Evolutionary conservation across 257 asterid species (phyloP).

Genomic region (Avicennia marina): DNA sequence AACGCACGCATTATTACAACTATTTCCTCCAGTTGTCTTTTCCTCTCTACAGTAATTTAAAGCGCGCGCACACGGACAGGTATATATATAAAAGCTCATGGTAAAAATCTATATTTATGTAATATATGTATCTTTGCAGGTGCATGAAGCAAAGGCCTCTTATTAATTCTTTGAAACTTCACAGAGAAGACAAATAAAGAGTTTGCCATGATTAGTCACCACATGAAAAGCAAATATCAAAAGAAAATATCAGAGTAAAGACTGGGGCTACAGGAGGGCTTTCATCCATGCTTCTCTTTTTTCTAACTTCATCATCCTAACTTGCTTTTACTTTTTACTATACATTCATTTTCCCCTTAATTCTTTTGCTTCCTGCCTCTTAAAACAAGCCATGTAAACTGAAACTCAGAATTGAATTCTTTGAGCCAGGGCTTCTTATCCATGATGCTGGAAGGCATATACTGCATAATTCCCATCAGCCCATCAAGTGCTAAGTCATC

Average conservation of each 20-base stretch:
- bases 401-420: neutral
- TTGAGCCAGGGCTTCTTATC: neutral
- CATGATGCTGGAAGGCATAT: constrained; percentile 1
- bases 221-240: constrained; percentile 6
- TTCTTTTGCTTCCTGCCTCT: neutral
- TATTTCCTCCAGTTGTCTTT: no score
- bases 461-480: neutral
- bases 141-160: constrained; percentile 10
- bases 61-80: no score
- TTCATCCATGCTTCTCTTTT: neutral
- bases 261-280: constrained; percentile 7
- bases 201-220: constrained; percentile 13
- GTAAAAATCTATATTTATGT: no score
- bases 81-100: no score
- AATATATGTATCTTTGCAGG: no score
- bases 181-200: constrained; percentile 11
- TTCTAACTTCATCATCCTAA: constrained; percentile 1
- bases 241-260: no score
- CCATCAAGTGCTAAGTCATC: constrained; percentile 12
- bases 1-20: no score
- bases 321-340: constrained; percentile 15
- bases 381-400: neutral
- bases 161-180: constrained; percentile 3
- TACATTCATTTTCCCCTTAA: neutral
- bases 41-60: no score